Base-by-base conservation (phyloP, 768 basidiomycete genomes). In the Trametes meyenii region DNA sequence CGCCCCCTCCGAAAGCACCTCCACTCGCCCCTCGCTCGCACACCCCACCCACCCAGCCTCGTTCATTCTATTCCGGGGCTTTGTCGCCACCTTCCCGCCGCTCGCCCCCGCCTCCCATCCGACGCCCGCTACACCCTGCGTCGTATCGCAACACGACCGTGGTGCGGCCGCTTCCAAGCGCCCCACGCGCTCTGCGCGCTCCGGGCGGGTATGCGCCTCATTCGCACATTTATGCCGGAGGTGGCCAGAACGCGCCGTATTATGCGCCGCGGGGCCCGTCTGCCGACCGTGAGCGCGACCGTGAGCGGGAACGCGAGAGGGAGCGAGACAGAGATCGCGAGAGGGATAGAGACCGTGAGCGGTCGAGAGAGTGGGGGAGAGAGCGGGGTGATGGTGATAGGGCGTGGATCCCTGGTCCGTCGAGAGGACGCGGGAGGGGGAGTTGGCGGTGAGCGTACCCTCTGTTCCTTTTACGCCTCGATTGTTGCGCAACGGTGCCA, bases 261-360 rank as follows among this genome's bases (percentile, higher is more conserved):
- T 74, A 42, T 74, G 54, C 77, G 5, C 82, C 83, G 36, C 76
- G 83, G 1, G 83, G 81, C 5, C 83, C 82, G 2, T 81, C 79
- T 11, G 81, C 80, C 1, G 83, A 84, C 66, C 75, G 83, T 2
- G 83, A 85, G 21, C 71, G 81, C 14, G 59, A 66, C 6, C 48
- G 68, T 3, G 55, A 48, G 35, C 29, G 49, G 35, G 61, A 61
- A 2, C 19, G 61, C 3, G 61, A 45, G 6, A 21, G 63, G n/a
- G 82, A 81, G 19, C 73, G 79, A 72, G 81, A 81, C 16, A 70
- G 78, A n/a, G 75, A 79, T 12, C 65, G 80, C 24, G 53, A 56
- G 16, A 14, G 63, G 21, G 64, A 65, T 11, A 23, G 64, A n/a
- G 64, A 61, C 11, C 42, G 58, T 23, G 45, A 65, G 14, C 45